These are phyloP conservation scores for Fusarium concolor DNA, from an alignment of 2,329 filamentous ascomycete genomes.

Conservation along the genomic window DNA sequence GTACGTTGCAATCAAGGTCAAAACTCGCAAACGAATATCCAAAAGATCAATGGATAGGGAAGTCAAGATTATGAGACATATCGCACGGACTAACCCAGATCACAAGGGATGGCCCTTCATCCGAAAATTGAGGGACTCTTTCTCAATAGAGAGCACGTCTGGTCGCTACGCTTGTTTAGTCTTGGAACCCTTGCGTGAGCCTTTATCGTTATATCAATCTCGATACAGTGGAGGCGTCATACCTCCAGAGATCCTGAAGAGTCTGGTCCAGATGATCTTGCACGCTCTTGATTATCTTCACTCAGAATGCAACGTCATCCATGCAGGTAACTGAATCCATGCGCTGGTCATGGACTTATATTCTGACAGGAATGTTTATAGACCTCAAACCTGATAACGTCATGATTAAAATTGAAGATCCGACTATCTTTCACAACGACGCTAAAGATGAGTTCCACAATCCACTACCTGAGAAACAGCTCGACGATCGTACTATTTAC, in stretches of 20 bases:
- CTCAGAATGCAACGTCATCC: constrained; percentile 37
- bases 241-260: constrained; percentile 34
- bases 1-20: constrained; percentile 43
- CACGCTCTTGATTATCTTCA: constrained; percentile 43
- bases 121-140: constrained; percentile 31
- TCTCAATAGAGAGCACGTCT: constrained; percentile 9
- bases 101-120: constrained; percentile 40
- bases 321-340: constrained; percentile 15
- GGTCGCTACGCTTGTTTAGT: constrained; percentile 37
- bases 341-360: not conserved
- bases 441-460: constrained; percentile 36
- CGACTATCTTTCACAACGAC: constrained; percentile 26
- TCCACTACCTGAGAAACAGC: constrained; percentile 37
- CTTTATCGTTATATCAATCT: constrained; percentile 41
- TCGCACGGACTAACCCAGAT: constrained; percentile 12
- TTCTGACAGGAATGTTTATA: not conserved
- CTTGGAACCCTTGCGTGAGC: constrained; percentile 39
- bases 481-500: constrained; percentile 34
- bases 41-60: constrained; percentile 23
- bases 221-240: constrained; percentile 36
- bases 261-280: constrained; percentile 39
- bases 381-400: constrained; percentile 42
- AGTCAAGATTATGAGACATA: constrained; percentile 24
- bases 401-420: constrained; percentile 37
- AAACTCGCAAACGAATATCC: constrained; percentile 1